Base-by-base conservation (phyloP, 768 basidiomycete species). In the Austroboletus eburneus region DNA sequence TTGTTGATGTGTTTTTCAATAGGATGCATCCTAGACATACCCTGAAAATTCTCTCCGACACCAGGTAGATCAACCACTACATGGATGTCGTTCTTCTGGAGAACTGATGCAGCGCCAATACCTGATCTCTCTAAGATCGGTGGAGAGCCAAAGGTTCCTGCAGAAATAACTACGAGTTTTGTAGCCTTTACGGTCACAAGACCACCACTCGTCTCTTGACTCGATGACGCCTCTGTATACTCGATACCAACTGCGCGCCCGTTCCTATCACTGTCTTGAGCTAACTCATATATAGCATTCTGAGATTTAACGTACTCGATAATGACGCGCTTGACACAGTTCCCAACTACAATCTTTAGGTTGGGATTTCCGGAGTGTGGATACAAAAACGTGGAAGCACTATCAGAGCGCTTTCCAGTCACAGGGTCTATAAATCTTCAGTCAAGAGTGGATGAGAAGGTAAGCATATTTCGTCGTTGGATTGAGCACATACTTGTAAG, bases 21-120 rank as follows among this genome's bases (percentile, higher is more conserved):
- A n/a, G n/a, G n/a, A n/a, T 6, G 12, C 12, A 12, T 27, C 7
- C 5, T 12, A 6, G 5, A 27, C 27, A 27, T 27, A 27, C 79
- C 80, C 53, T 74, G 71, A 43, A 77, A 80, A 51, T 87, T 78
- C 57, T 85, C 82, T 10, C 89, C 88, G 0, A 93, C 88, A 7
- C 83, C 85, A 4, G 86, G 86, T 6, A 90, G 75, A 43, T 75
- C 64, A 2, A 70, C 59, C 2, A 67, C 17, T 0, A 59, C 57
- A 16, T 57, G 20, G 27, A 76, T 50, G 0, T 61, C 63, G 16
- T 52, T 51, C 14, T 57, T 22, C 35, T 59, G 44, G 0, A 76
- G 64, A 1, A 83, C 51, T 1, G 64, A 58, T 2, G 59, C 54
- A 1, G 75, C 71, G 3, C 89, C 89, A 45, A 93, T 83, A 5